Evolutionary conservation across 164 flowering plant genomes (phyloP), one percentile per base, ranked within the genome.

Genomic region (Taxillus chinensis): DNA sequence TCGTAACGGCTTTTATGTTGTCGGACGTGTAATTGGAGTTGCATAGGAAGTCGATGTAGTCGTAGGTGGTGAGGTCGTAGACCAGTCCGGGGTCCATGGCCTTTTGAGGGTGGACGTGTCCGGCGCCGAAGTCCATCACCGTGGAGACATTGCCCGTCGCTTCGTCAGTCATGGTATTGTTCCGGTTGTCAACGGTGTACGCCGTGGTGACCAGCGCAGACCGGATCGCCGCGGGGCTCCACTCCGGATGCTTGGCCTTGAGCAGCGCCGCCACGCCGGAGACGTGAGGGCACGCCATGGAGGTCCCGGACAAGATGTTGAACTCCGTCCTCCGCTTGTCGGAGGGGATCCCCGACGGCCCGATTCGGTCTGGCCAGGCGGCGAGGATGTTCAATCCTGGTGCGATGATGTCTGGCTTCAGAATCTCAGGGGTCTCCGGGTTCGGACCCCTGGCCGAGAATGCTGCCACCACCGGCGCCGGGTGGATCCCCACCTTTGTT

Each of bases 231-330:
- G 95, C 95, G 0, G 99, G 96, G 66, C 86, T 81, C 99, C 99
- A 95, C 8, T 77, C 87, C 0, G 95, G 95, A 62, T 95, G 95
- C 0, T 92, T 87, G 4, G 95, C 99, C 72, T 91, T 95, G 39
- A 95, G 45, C 78, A 95, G 53, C 2, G 99, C 97, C 2, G 89
- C 99, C 3, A 95, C 65, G 2, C 99, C 99, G 0, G 96, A 87
- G 3, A 95, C 93, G 67, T 95, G 99, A 3, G 97, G 99, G 68
- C 97, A 91, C 0, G 99, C 91, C 99, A 95, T 95, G 0, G 97
- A 95, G 0, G 99, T 95, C 0, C 99, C 99, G 0, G 97, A 89
- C 5, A 93, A 71, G 0, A 93, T 93, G 60, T 90, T 93, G 60
- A 93, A 93, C 74, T 83, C 91, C 0, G 92, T 86, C 11, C 69